These are phyloP conservation scores for Arachis hypogaea DNA, from an alignment of 306 rosid genomes.

Conservation along the genomic window DNA sequence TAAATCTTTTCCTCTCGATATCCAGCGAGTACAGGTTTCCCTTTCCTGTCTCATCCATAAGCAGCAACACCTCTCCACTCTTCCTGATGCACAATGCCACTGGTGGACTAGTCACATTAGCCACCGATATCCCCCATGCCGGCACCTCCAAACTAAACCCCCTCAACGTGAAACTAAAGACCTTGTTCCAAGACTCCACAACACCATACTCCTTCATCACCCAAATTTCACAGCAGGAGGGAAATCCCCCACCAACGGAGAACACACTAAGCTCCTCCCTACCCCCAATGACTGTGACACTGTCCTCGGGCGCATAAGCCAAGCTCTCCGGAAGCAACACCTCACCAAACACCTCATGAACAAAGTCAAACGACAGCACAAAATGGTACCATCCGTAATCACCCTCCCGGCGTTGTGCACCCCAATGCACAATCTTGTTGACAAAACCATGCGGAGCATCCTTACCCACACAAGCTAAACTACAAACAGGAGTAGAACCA, in stretches of 20 bases:
- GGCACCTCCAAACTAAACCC: conserved; percentile 31
- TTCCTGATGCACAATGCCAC: conserved; percentile 3
- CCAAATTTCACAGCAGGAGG: conserved; percentile 32
- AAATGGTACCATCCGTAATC: conserved; percentile 20
- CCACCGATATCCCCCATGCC: not conserved
- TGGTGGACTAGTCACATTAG: not conserved
- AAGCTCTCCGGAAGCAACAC: conserved; percentile 26
- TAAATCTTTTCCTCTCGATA: not conserved
- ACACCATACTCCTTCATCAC: conserved; percentile 46
- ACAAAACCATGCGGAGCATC: conserved; percentile 27
- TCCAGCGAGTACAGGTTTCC: conserved; percentile 32
- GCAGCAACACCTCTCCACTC: conserved; percentile 34
- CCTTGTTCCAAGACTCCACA: conserved; percentile 40
- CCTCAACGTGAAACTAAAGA: not conserved
- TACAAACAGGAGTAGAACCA: conserved; percentile 30
- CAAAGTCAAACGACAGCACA: conserved; percentile 32
- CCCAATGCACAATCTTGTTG: conserved; percentile 40
- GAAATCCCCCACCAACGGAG: not conserved
- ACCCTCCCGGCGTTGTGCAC: not conserved
- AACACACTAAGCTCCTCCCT: conserved; percentile 30
- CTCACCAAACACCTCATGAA: conserved; percentile 38
- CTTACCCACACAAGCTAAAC: not conserved
- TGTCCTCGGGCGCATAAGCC: not conserved
- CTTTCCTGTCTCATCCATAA: conserved; percentile 17
- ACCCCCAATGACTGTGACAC: conserved; percentile 26